Evolutionary conservation across 148 eudicot species (phyloP).

Genomic region (Drosera capensis): DNA sequence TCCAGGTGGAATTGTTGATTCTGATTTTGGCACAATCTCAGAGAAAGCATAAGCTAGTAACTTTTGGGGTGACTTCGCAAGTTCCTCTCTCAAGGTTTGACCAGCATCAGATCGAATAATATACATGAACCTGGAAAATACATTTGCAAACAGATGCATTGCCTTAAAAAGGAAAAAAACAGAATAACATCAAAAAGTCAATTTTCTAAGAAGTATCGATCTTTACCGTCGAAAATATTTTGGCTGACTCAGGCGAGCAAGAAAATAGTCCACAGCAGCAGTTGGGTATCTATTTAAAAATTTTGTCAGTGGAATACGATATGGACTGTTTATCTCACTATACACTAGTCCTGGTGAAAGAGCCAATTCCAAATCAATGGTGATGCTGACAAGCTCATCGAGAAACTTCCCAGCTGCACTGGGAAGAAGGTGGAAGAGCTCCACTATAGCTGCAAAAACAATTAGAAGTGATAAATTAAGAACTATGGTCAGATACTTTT

Average conservation of each 20-base stretch:
- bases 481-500: no score
- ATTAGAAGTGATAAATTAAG: neutral
- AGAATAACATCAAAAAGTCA: no score
- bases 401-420: constrained; percentile 91
- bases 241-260: constrained; percentile 74
- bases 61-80: constrained; percentile 83
- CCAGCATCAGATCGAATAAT: constrained; percentile 94
- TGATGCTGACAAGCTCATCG: constrained; percentile 89
- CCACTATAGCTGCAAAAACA: constrained; percentile 78
- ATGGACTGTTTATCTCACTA: constrained; percentile 96
- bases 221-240: constrained; percentile 79
- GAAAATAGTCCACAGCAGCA: constrained; percentile 86
- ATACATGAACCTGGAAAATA: constrained; percentile 64
- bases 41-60: constrained; percentile 71
- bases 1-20: constrained; percentile 39
- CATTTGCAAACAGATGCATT: neutral
- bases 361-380: constrained; percentile 89
- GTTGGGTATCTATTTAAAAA: constrained; percentile 77
- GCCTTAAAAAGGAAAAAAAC: no score
- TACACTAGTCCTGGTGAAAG: constrained; percentile 85
- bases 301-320: constrained; percentile 87
- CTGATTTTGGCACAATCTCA: constrained; percentile 49
- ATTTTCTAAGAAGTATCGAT: no score
- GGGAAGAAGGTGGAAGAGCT: constrained; percentile 93
- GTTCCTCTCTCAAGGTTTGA: constrained; percentile 91